phyloP scores from a whole-genome alignment of 148 eudicot genomes.

The Cornus kousa region DNA sequence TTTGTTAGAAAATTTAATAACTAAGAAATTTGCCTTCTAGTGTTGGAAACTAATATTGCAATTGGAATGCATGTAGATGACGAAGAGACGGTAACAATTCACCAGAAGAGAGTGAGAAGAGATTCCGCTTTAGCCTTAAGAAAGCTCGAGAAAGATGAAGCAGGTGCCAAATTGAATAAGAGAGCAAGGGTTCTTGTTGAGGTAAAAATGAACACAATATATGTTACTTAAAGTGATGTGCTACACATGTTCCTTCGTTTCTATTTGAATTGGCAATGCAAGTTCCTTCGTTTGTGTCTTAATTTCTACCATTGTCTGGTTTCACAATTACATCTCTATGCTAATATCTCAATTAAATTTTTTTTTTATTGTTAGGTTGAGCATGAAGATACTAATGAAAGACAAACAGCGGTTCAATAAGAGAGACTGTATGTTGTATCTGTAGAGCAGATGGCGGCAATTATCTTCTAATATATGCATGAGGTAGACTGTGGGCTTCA shows the following conservation, averaged over 20 bases:
- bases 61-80: conserved; percentile 49
- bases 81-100: conserved; percentile 28
- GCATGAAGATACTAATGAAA: conserved; percentile 42
- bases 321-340: not conserved
- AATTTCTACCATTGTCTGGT: not conserved
- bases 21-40: not conserved
- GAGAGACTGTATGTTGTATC: not conserved
- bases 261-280: not conserved
- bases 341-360: not conserved
- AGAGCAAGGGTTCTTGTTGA: conserved; percentile 72
- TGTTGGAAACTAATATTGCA: conserved; percentile 6
- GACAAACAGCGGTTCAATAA: conserved; percentile 30
- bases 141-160: conserved; percentile 41
- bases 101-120: conserved; percentile 33
- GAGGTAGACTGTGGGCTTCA: not conserved
- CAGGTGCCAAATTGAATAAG: conserved; percentile 55
- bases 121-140: conserved; percentile 23
- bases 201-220: conserved; percentile 33
- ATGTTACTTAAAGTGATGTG: not conserved
- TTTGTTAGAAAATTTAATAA: not conserved
- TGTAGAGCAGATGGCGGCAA: not conserved
- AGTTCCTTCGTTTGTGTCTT: not conserved
- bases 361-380: conserved; percentile 39
- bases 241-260: not conserved
- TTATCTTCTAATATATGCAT: not conserved